Conservation (phyloP, 768 basidiomycete species). For the Hygrophoropsis aurantiaca region DNA sequence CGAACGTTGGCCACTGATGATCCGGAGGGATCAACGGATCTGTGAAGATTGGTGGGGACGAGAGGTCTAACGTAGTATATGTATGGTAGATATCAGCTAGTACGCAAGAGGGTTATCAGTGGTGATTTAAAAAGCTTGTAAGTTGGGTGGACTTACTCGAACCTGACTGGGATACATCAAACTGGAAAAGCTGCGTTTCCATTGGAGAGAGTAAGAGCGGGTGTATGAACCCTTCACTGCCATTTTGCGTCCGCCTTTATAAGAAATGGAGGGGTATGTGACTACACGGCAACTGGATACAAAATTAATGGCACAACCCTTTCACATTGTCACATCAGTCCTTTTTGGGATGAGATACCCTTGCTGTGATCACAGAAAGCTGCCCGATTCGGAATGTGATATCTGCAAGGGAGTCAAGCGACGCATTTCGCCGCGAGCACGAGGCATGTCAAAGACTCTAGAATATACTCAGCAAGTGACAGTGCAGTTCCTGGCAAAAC, state of each 20-base stretch:
- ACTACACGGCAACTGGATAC: conserved; percentile 9
- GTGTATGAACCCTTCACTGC: background rate
- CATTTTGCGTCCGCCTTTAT: conserved; percentile 16
- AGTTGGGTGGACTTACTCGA: background rate
- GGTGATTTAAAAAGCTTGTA: background rate
- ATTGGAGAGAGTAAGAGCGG: conserved; percentile 8
- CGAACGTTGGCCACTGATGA: conserved; percentile 25
- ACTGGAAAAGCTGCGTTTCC: conserved; percentile 11
- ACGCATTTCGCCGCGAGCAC: too few relatives aligned
- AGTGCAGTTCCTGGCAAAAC: background rate
- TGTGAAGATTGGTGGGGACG: conserved; percentile 5
- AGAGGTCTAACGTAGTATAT: conserved; percentile 11
- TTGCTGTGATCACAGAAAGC: conserved; percentile 29
- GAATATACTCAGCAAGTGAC: too few relatives aligned
- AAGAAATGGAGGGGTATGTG: conserved; percentile 15
- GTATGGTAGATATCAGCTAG: too few relatives aligned
- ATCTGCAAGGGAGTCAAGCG: background rate
- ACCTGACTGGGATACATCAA: conserved; percentile 5
- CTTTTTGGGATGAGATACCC: conserved; percentile 13
- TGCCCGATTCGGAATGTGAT: conserved; percentile 12
- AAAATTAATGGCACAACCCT: conserved; percentile 11
- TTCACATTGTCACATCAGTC: conserved; percentile 24
- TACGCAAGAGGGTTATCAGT: too few relatives aligned
- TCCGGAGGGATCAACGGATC: conserved; percentile 12
- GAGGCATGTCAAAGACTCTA: too few relatives aligned